Evolutionary conservation across 2,329 filamentous ascomycete genomes (phyloP), one percentile per base, ranked within the genome.

Genomic region (Cladobotryum protrusum): DNA sequence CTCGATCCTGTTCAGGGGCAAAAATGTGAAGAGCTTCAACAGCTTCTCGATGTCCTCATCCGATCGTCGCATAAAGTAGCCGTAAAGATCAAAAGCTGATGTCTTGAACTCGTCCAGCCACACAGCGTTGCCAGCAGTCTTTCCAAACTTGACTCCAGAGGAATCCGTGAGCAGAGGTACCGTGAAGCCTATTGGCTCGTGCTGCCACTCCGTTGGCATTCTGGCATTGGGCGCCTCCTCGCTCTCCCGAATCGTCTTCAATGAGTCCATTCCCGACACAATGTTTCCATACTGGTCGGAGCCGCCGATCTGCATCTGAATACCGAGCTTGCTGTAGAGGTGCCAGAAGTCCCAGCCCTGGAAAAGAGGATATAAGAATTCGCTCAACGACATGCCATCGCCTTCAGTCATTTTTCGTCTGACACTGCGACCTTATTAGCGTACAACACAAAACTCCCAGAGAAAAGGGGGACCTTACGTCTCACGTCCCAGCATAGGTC

Each of bases 271-370:
- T 44, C 93, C 93, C 12, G 91, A 84, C 24, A 95, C 79, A 56
- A 99, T 97, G 69, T 99, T 99, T 55, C 93, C 93, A 64, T 86
- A 97, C 70, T 99, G 93, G 64, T 99, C 93, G 6, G 90, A 90
- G 36, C 93, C 93, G 51, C 93, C 93, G 47, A 99, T 88, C 69
- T 99, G 90, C 64, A 97, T 79, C 63, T 91, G 85, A 9, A 90
- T 76, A 43, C 78, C 78, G 19, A 77, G 75, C 43, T 80, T 77
- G 54, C 60, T 66, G 68, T 87, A 95, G 71, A 97, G 78, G 58
- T 87, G 78, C 88, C 89, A 97, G 81, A 91, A 99, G 66, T 99
- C 93, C 86, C 91, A 97, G 18, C 86, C 90, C 66, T 99, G 93
- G 60, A 97, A 81, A 14, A 99, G 71, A 1, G 95, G 93, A 63